Conservation (phyloP, 768 basidiomycete genomes). For the Boletus reticulatus region DNA sequence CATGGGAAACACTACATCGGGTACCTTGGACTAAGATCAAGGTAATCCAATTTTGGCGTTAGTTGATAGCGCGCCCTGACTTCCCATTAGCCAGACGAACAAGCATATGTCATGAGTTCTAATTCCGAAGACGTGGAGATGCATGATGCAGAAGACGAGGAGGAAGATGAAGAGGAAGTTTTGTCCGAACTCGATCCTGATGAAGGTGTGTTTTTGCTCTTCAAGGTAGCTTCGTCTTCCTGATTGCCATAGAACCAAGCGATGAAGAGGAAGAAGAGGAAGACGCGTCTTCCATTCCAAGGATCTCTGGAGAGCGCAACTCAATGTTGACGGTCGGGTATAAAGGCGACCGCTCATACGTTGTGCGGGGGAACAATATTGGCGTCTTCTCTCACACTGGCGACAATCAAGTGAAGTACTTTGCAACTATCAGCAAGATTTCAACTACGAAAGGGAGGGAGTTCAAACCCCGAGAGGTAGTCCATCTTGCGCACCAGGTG, state of each 20-base stretch:
- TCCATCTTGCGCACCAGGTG: slow-evolving; percentile 15
- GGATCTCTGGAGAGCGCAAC: slow-evolving; percentile 65
- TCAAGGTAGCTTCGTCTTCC: not conserved
- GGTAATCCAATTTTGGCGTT: slow-evolving; percentile 38
- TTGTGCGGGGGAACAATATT: slow-evolving; percentile 88
- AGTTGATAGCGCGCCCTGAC: not conserved
- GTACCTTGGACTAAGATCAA: slow-evolving; percentile 78
- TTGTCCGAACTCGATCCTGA: slow-evolving; percentile 61
- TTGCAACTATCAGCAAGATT: slow-evolving; percentile 83
- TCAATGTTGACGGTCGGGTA: slow-evolving; percentile 92
- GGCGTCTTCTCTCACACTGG: slow-evolving; percentile 82
- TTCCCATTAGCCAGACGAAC: slow-evolving; percentile 68
- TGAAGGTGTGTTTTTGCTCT: slow-evolving; percentile 44
- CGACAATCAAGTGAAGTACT: slow-evolving; percentile 74
- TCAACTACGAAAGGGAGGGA: slow-evolving; percentile 75
- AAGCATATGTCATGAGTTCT: slow-evolving; percentile 75
- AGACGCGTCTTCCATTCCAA: slow-evolving; percentile 36
- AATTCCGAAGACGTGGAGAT: slow-evolving; percentile 85
- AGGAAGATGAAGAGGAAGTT: slow-evolving; percentile 79
- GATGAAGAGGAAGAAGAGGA: slow-evolving; percentile 40
- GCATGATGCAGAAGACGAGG: slow-evolving; percentile 71
- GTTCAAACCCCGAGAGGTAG: slow-evolving; percentile 84
- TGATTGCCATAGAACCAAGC: slow-evolving; percentile 43
- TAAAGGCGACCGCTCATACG: slow-evolving; percentile 92
- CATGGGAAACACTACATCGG: slow-evolving; percentile 82